Percentiles rank a stretch among this genome's conserved stretches.
Evolutionary conservation across 108 stramenopile species (phyloP).

Genomic region (Discostella pseudostelligera): DNA sequence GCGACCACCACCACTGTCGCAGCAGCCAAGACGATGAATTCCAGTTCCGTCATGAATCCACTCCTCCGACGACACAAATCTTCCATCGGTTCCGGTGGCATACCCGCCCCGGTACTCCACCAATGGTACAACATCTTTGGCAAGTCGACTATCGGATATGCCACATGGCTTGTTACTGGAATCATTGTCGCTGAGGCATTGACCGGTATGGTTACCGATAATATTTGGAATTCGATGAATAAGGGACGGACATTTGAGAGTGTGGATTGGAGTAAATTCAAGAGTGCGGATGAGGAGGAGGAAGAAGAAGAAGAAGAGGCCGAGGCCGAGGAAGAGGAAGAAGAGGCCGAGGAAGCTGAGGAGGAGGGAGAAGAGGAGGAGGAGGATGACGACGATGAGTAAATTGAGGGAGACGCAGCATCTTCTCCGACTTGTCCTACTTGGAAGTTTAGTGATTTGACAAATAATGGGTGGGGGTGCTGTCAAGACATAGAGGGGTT

Average conservation of each 20-base stretch:
- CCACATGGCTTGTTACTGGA: constrained; percentile 74
- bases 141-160: constrained; percentile 76
- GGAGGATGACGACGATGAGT: constrained; percentile 29
- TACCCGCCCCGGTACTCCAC: constrained; percentile 37
- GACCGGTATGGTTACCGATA: constrained; percentile 59
- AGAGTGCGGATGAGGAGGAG: constrained; percentile 70
- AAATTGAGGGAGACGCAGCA: constrained; percentile 5
- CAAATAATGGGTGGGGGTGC: no score
- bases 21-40: no score
- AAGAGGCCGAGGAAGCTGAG: constrained; percentile 36
- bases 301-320: constrained; percentile 84
- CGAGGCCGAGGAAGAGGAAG: constrained; percentile 70
- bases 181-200: constrained; percentile 73
- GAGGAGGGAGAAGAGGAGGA: constrained; percentile 29
- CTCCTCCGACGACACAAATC: constrained; percentile 31
- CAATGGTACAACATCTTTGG: constrained; percentile 69
- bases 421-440: neutral
- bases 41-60: neutral
- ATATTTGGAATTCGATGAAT: constrained; percentile 75
- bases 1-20: neutral
- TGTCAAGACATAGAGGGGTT: no score
- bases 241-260: constrained; percentile 73
- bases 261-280: constrained; percentile 86
- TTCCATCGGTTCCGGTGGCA: constrained; percentile 21
- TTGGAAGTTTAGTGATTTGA: neutral